These are phyloP conservation scores for Dothideomycetidae sp. DNA, from an alignment of 2,329 filamentous ascomycete species.

Conservation along the genomic window DNA sequence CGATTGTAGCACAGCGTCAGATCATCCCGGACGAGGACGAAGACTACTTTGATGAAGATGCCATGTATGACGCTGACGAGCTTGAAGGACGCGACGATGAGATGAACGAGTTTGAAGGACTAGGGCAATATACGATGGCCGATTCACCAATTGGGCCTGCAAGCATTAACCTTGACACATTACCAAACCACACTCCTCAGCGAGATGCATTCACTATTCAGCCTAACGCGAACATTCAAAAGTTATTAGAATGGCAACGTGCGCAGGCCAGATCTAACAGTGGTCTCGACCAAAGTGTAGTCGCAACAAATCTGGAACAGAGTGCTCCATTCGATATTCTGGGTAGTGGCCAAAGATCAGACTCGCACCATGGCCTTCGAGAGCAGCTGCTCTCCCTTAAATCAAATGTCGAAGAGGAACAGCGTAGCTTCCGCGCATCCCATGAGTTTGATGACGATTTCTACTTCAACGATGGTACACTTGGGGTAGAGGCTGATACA, in stretches of 20 bases:
- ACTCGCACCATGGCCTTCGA: conserved; percentile 12
- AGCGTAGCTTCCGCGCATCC: conserved; percentile 2
- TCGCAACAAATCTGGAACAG: background rate
- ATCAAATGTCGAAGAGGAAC: background rate
- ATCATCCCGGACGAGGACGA: conserved; percentile 19
- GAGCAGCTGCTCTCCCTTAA: conserved; percentile 5
- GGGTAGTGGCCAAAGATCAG: conserved; percentile 5
- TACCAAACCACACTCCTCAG: background rate
- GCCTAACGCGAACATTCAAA: conserved; percentile 7
- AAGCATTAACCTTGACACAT: background rate
- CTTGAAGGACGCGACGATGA: conserved; percentile 24
- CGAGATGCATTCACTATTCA: conserved; percentile 4
- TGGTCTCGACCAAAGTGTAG: conserved; percentile 2
- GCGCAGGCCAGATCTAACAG: background rate
- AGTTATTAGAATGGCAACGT: conserved; percentile 1
- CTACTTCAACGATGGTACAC: conserved; percentile 25
- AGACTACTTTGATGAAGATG: conserved; percentile 25
- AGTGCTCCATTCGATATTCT: background rate
- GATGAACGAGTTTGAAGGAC: conserved; percentile 14
- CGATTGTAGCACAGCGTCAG: background rate
- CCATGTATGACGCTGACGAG: conserved; percentile 33
- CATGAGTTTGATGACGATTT: conserved; percentile 9
- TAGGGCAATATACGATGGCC: conserved; percentile 7
- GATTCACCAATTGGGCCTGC: conserved; percentile 1
- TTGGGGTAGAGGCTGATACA: conserved; percentile 16